Base-by-base conservation (phyloP, 179 eudicot species). In the Pouteria campechiana region DNA sequence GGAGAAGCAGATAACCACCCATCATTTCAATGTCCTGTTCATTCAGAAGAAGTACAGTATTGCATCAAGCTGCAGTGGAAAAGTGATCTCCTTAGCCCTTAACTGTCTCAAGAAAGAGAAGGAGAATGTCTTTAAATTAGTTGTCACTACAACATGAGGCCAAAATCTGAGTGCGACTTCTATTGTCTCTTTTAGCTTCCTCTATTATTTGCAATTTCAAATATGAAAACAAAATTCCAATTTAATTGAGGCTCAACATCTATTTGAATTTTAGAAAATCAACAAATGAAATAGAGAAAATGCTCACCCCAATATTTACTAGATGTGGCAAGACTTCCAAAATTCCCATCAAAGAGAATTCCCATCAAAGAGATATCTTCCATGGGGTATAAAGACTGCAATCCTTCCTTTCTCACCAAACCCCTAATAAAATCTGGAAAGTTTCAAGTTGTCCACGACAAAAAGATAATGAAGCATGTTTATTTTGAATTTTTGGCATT, bases 311-410 rank as follows among this genome's bases (percentile, higher is more conserved):
- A 37, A 90, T 72, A 50, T 53, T 78, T 29, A 62, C 52, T 38
- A 90, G 76, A 75, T 89, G 89, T 1, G 93, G 95, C 63, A 84
- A 48, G 53, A 89, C 48, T 66, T 89, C 97, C 97, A 82, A 81
- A 25, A n/a, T n/a, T n/a, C n/a, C n/a, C n/a, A n/a, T n/a, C n/a
- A n/a, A n/a, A n/a, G n/a, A n/a, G n/a, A n/a, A 85, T 74, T 32
- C 95, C 97, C 97, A 89, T 89, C 6, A 89, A 86, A 16, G 97
- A 60, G 45, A 89, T 76, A 65, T 89, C 97, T 42, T 89, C 93
- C 60, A 89, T 85, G 16, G 89, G 93, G 41, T 81, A 89, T 33
- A 81, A 40, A 45, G 95, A 73, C 41, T 50, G 57, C 33, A 89
- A 66, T 32, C 95, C 93, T 48, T 76, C 80, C 41, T 63, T 67